A percentile compares a stretch with the other conserved stretches of the same genome.
phyloP scores from a whole-genome alignment of 306 rosid species.

The Inga oerstediana region DNA sequence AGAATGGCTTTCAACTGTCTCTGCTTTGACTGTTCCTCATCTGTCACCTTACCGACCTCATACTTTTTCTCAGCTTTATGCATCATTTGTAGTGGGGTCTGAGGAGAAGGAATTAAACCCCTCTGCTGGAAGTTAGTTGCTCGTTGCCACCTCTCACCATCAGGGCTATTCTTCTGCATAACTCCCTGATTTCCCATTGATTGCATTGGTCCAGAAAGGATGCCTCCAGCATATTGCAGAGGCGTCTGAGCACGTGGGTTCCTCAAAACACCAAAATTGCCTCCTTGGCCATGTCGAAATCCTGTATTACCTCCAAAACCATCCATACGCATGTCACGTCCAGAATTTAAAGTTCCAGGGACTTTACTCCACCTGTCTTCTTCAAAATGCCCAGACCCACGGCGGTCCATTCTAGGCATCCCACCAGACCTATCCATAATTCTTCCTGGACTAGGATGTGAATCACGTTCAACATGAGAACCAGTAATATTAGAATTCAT shows the following conservation, averaged over 20 bases:
- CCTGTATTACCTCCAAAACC: conserved; percentile 56
- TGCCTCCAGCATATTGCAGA: conserved; percentile 50
- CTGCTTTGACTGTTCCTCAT: conserved; percentile 81
- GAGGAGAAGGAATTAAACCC: conserved; percentile 88
- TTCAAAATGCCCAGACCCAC: conserved; percentile 61
- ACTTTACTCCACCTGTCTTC: conserved; percentile 78
- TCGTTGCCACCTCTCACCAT: conserved; percentile 89
- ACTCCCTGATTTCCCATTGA: conserved; percentile 71
- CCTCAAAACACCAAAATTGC: conserved; percentile 75
- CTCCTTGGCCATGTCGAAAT: conserved; percentile 63
- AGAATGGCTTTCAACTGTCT: conserved; percentile 88
- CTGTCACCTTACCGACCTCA: conserved; percentile 85
- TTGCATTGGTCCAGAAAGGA: conserved; percentile 79
- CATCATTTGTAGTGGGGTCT: conserved; percentile 69
- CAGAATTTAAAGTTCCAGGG: conserved; percentile 40
- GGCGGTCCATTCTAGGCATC: conserved; percentile 67
- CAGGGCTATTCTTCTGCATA: conserved; percentile 68
- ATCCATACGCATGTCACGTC: conserved; percentile 58
- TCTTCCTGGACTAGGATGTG: conserved; percentile 65
- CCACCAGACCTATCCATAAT: conserved; percentile 57
- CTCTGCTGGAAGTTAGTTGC: conserved; percentile 62
- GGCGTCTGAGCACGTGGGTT: conserved; percentile 60
- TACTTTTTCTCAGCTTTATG: conserved; percentile 95
- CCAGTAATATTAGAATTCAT: conserved; percentile 37
- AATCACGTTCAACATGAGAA: conserved; percentile 59